A percentile compares a stretch with the other conserved stretches of the same genome.
Conservation (phyloP, 805 yeast genomes). For the Myxozyma vanderwaltii region DNA sequence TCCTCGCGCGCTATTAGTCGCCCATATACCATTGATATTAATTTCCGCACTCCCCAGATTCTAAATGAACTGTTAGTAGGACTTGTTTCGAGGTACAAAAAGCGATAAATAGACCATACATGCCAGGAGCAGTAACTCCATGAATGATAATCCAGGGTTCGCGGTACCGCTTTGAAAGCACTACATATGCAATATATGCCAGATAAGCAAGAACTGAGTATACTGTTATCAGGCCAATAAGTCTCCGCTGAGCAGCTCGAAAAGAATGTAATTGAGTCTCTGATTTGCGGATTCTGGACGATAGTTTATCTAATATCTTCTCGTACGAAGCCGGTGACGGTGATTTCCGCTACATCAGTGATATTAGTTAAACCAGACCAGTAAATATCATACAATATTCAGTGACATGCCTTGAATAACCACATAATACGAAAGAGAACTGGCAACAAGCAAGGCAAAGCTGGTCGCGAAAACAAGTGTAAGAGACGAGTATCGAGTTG, state of each 20-base stretch:
- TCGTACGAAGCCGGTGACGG: constrained; percentile 40
- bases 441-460: no score
- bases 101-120: constrained; percentile 15
- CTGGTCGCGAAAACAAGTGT: not conserved
- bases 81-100: not conserved
- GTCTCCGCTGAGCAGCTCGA: constrained; percentile 36
- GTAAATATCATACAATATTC: no score
- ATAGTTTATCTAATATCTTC: constrained; percentile 41
- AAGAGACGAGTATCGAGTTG: not conserved
- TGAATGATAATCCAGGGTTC: constrained; percentile 9
- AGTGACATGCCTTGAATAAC: constrained; percentile 13
- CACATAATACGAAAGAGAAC: constrained; percentile 1
- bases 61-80: constrained; percentile 3
- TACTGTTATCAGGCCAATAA: constrained; percentile 40
- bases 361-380: not conserved
- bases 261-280: constrained; percentile 25
- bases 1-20: constrained; percentile 37
- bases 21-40: constrained; percentile 18
- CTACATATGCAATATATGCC: constrained; percentile 33
- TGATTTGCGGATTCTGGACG: constrained; percentile 38
- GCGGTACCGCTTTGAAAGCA: constrained; percentile 22
- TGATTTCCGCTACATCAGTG: constrained; percentile 14
- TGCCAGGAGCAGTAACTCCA: constrained; percentile 32
- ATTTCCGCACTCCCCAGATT: constrained; percentile 16
- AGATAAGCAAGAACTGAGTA: constrained; percentile 40